These are phyloP conservation scores for Geosmithia flava DNA, from an alignment of 2,329 filamentous ascomycete genomes.

Conservation along the genomic window DNA sequence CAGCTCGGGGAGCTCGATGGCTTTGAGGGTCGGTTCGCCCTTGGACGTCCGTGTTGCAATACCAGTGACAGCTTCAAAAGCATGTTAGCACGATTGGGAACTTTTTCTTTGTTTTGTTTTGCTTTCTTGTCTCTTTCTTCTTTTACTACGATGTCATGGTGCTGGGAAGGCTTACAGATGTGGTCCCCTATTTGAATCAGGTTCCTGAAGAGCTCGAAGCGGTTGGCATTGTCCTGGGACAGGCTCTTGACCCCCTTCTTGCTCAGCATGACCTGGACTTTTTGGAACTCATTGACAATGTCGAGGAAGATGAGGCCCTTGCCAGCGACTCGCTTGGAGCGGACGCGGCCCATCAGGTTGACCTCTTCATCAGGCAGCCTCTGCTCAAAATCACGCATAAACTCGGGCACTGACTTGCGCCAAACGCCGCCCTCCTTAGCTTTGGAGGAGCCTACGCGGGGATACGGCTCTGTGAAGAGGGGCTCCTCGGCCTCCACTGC, in stretches of 20 bases:
- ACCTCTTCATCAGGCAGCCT: conserved; percentile 13
- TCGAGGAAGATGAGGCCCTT: conserved; percentile 78
- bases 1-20: conserved; percentile 54
- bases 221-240: conserved; percentile 17
- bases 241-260: conserved; percentile 29
- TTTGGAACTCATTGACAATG: conserved; percentile 58
- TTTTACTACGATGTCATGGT: conserved; percentile 1
- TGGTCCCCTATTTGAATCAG: conserved; percentile 71
- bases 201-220: conserved; percentile 49
- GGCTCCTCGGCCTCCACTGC: conserved; percentile 20
- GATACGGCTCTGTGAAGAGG: conserved; percentile 21
- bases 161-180: conserved; percentile 49
- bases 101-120: no score
- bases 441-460: conserved; percentile 13
- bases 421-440: conserved; percentile 19
- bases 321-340: conserved; percentile 57
- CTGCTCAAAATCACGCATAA: conserved; percentile 16
- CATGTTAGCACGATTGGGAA: conserved; percentile 3
- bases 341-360: conserved; percentile 50
- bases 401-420: conserved; percentile 20
- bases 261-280: conserved; percentile 67
- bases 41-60: conserved; percentile 53
- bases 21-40: conserved; percentile 68
- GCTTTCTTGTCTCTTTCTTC: no score
- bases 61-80: conserved; percentile 51